Evolutionary conservation across 192 early-diverging fungal genomes (phyloP), one percentile per base, ranked within the genome.

Genomic region (Umbelopsis vinacea): DNA sequence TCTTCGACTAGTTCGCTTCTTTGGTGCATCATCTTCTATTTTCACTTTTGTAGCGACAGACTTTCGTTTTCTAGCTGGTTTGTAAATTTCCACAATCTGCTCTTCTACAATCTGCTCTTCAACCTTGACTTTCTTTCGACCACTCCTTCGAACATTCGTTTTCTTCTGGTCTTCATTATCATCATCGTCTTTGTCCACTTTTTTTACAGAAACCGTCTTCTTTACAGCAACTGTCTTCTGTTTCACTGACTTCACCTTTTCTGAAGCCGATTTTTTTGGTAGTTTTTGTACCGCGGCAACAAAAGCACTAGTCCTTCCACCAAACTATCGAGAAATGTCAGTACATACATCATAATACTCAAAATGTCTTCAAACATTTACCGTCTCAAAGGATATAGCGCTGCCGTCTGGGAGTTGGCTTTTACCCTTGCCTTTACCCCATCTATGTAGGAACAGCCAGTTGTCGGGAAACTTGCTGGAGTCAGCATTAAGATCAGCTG

Each of bases 401-500:
- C 77, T 70, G 2, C 93, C 94, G 53, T 87, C 74, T 22, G 87
- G 87, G 71, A 90, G 80, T 26, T 47, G 43, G 4, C 68, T 77
- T 21, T 74, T 66, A 19, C 79, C 81, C 37, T 83, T 82, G 52
- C 85, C 86, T 78, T 89, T 92, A n/a, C 76, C 76, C 92, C 92
- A 94, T 46, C 93, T 83, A 69, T 88, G 82, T 47, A 91, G 90
- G 78, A 95, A 95, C 2, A 96, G 71, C 95, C 95, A 96, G 48
- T 85, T 71, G 8, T 71, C 29, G 0, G 94, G 94, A 76, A 93
- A 93, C 46, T 79, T 53, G 21, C 76, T 71, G 26, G 85, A 74
- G 63, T 95, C 92, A 0, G 93, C 94, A 73, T 95, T 87, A 21
- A 81, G 85, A 2, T 79, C 83, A 2, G 86, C 83, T 2, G 94